Base-by-base conservation (phyloP, 352 stramenopile species). In the Phytopythium vexans region DNA sequence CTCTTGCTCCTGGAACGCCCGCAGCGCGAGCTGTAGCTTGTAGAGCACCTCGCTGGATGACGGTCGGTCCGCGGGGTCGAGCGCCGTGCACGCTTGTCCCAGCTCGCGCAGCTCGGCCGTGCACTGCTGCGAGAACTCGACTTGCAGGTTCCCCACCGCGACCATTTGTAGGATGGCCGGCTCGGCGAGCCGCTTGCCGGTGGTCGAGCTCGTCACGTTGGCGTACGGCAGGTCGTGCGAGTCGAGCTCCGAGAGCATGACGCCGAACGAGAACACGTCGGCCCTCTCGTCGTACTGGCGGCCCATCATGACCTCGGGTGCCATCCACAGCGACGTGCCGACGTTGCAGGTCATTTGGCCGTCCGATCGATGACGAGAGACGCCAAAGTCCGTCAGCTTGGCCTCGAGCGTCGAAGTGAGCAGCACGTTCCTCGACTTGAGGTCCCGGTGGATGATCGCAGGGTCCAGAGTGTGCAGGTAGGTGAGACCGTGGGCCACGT, bases 311-410 rank as follows among this genome's bases (percentile, higher is more conserved):
- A 84, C 68, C 52, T 84, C 68, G 1, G 73, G 73, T 16, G 73
- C 73, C 66, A 81, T 84, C 70, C 73, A 84, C 12, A 81, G 63
- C 4, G 62, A 81, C 9, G 68, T 82, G 27, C 70, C 73, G 6
- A 84, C 68, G 44, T 66, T 66, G 8, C 69, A 72, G 2, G 70
- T 82, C 62, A 84, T 78, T 6, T 66, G 49, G 9, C 58, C 59
- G 32, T 81, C 71, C 15, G 59, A 63, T 15, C 61, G 58, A 15
- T 79, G 66, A 14, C 70, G 52, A 0, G 72, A 85, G 11, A 78
- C 63, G 2, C 71, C 74, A 57, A 88, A 86, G 60, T 84, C 77
- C 32, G 74, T 86, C 31, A 88, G 62, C 40, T 86, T 86, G 0
- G 74, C 71, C 43, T 78, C 58, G 39, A 78, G 31, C 8, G 80